Conservation (phyloP, 306 rosid species). For the Ziziphus jujuba region DNA sequence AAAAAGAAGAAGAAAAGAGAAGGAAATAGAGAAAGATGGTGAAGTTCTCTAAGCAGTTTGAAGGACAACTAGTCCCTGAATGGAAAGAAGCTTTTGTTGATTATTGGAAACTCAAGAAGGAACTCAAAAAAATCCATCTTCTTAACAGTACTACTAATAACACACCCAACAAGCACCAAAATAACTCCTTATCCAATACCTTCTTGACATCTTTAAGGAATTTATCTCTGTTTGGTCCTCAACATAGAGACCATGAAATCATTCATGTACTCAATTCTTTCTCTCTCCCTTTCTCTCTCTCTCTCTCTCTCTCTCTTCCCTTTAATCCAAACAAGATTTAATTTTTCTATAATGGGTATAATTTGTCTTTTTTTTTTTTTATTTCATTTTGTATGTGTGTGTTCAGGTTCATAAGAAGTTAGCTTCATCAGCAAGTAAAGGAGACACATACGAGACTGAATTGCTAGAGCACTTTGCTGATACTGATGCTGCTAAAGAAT, state of each 20-base stretch:
- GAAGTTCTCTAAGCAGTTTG: slow-evolving; percentile 93
- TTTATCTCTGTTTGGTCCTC: slow-evolving; percentile 57
- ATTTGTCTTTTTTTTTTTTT: neutral
- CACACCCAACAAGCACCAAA: slow-evolving; percentile 19
- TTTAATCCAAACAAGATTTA: neutral
- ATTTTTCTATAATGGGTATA: neutral
- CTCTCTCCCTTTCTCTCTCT: slow-evolving; percentile 17
- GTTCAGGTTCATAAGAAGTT: slow-evolving; percentile 80
- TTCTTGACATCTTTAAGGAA: slow-evolving; percentile 57
- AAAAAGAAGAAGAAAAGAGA: neutral
- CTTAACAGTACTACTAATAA: slow-evolving; percentile 35
- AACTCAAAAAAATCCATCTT: slow-evolving; percentile 63
- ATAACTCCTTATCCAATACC: slow-evolving; percentile 37
- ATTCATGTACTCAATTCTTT: slow-evolving; percentile 67
- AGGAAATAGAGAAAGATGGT: slow-evolving; percentile 54
- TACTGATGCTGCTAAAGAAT: slow-evolving; percentile 74
- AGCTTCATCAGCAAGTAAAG: slow-evolving; percentile 71
- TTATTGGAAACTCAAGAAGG: slow-evolving; percentile 84
- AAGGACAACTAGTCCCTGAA: slow-evolving; percentile 90
- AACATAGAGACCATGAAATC: slow-evolving; percentile 70
- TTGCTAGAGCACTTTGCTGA: slow-evolving; percentile 81
- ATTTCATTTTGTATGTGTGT: neutral
- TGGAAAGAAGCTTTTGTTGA: slow-evolving; percentile 98
- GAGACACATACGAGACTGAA: slow-evolving; percentile 90
- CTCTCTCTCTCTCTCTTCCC: slow-evolving; percentile 17